Evolutionary conservation across 306 rosid genomes (phyloP).

Genomic region (Cucumis cinereus): DNA sequence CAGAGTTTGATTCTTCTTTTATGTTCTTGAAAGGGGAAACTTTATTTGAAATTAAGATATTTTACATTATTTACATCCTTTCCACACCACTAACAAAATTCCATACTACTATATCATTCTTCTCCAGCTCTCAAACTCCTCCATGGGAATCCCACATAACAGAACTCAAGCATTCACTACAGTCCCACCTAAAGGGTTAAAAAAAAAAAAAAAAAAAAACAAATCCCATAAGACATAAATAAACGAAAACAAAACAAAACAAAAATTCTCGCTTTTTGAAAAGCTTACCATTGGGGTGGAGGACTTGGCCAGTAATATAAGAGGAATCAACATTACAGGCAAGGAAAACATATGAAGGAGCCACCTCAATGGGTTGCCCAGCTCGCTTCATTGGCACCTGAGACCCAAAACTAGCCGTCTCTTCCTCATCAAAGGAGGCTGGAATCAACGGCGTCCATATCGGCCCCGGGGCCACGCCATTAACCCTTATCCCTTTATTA

Average conservation of each 20-base stretch:
- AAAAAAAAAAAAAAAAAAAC: too few relatives aligned
- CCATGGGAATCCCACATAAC: neutral
- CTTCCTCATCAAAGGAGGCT: conserved; percentile 23
- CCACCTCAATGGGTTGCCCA: conserved; percentile 44
- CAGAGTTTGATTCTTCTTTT: neutral
- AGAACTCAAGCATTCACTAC: conserved; percentile 11
- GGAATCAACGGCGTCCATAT: conserved; percentile 53
- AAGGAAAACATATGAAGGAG: conserved; percentile 43
- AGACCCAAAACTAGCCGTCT: conserved; percentile 24
- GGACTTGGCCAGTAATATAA: conserved; percentile 23
- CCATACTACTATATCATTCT: neutral
- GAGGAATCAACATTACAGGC: conserved; percentile 38
- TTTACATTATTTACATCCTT: neutral
- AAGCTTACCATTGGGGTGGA: conserved; percentile 11
- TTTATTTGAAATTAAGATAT: neutral
- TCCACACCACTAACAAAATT: neutral
- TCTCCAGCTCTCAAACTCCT: neutral
- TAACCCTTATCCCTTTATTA: conserved; percentile 40
- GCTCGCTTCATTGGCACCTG: conserved; percentile 38
- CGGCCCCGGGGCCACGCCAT: conserved; percentile 54
- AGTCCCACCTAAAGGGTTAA: conserved; percentile 3
- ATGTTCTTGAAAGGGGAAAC: neutral
- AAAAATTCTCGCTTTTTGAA: neutral
- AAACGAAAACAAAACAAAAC: neutral
- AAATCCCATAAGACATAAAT: neutral